Base-by-base conservation (phyloP, 2,329 filamentous ascomycete species). In the Diaporthe ilicicola region DNA sequence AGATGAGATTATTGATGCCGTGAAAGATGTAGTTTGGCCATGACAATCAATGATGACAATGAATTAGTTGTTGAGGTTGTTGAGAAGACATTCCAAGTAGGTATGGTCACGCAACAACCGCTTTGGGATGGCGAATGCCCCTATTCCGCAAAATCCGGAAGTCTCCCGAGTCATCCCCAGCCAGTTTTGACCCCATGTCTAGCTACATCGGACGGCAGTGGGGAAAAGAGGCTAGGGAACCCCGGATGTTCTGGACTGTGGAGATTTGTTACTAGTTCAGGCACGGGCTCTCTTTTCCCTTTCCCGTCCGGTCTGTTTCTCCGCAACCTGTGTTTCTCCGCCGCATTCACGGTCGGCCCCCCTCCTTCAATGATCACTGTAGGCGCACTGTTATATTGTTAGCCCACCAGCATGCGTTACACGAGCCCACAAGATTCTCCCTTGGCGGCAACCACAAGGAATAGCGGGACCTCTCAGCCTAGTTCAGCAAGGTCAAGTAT, bases 171-270 rank as follows among this genome's bases (percentile, higher is more conserved):
- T 46, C 42, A 46, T 62, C 39, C 56, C 56, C 42, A 62, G 56
- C 59, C 59, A 24, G 19, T 10, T n/a, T n/a, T n/a, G n/a, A 44
- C 59, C 59, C 59, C 56, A 62, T 48, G 59, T 37, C 59, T 62
- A 62, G 59, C 59, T 62, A 42, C 59, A 48, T 62, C 24, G 27
- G 59, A 48, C 29, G 24, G 12, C 12, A 46, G 56, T 39, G 13
- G 13, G 13, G 13, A 12, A 22, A 34, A 34, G 48, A 12, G 42
- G 42, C 56, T 62, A 62, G 56, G 56, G 56, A 32, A 62, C 56
- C 56, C 56, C 56, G 56, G 56, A 62, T 62, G 56, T 62, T 62
- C 56, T 62, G 56, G 42, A 27, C 56, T 42, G 42, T 62, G 56
- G 56, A 39, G 56, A 34, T 22, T 15, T 22, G 3, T 19, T 15